Base-by-base conservation (phyloP, 805 yeast species). In the Isabelozyma pseudorhagii region DNA sequence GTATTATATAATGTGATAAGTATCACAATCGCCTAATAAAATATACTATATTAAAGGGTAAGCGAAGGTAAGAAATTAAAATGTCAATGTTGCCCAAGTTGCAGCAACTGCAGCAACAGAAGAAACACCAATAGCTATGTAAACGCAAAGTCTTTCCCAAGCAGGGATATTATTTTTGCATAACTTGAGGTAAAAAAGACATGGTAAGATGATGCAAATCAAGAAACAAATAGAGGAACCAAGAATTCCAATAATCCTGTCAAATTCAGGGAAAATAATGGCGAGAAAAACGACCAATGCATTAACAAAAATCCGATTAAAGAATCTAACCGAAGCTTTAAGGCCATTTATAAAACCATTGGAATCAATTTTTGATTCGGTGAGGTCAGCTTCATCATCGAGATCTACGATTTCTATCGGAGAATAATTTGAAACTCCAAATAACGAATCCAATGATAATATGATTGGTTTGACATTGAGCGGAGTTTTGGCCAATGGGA, bases 401-500 rank as follows among this genome's bases (percentile, higher is more conserved):
- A 11, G 8, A 28, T 28, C 38, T 10, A 27, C 45, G 14, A 25
- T 27, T 17, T 29, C 40, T 7, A n/a, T 21, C 5, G 38, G 15
- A n/a, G 47, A 45, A 11, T 46, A 41, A 9, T 60, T 46, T 1
- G 28, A 14, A 25, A 67, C 66, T 49, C 71, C 68, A 31, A 81
- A 64, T n/a, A 83, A 48, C 9, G 75, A 66, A 57, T 88, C 96
- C 38, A 87, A 60, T 0, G 90, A 82, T 1, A 92, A 77, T 31
- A 88, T 80, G 28, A 91, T 83, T 0, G 97, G 97, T 59, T 90
- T 82, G 10, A 92, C 88, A 55, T 85, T 85, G 40, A 90, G 74
- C 0, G 97, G 96, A 1, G 90, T 79, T 60, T 91, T 91, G 1
- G 97, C 89, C 29, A 90, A 65, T 1, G 97, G 96, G 21, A 91